These are phyloP conservation scores for Akanthomyces dipterigenus DNA, from an alignment of 2,329 filamentous ascomycete genomes.

Conservation along the genomic window DNA sequence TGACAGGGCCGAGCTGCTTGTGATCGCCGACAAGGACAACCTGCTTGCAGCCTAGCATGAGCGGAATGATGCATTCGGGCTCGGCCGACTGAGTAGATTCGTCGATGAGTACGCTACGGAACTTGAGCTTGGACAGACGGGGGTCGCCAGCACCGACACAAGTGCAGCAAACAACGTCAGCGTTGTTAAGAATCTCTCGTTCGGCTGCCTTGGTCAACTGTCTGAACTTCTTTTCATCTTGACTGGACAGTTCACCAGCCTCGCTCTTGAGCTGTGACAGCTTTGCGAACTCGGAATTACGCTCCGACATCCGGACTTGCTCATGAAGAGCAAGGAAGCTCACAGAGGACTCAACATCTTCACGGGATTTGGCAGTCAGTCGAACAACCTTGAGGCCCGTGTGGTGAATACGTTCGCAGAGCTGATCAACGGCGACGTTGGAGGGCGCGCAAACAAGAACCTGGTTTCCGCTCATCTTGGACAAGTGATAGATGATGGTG, in stretches of 20 bases:
- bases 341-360: conserved; percentile 98
- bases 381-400: conserved; percentile 95
- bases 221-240: conserved; percentile 98
- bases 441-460: conserved; percentile 95
- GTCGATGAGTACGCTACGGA: conserved; percentile 94
- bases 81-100: conserved; percentile 98
- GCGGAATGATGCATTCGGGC: conserved; percentile 96
- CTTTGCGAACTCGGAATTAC: conserved; percentile 87
- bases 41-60: conserved; percentile 96
- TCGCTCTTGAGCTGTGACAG: conserved; percentile 89
- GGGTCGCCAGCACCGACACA: conserved; percentile 97
- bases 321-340: conserved; percentile 92
- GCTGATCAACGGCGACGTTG: conserved; percentile 96
- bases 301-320: conserved; percentile 96
- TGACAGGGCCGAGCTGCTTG: conserved; percentile 94
- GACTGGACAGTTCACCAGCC: conserved; percentile 82
- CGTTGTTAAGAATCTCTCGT: conserved; percentile 88
- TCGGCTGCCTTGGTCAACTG: conserved; percentile 90
- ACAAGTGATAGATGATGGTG: conserved; percentile 96
- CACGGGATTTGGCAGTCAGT: conserved; percentile 95
- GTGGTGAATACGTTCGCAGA: conserved; percentile 92
- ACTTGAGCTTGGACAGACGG: conserved; percentile 93
- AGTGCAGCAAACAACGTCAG: conserved; percentile 97
- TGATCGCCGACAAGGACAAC: conserved; percentile 98
- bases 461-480: conserved; percentile 90